A percentile compares a stretch with the other conserved stretches of the same genome.
Evolutionary conservation across 2,329 filamentous ascomycete species (phyloP).

Genomic region (Bipolaris cookei): DNA sequence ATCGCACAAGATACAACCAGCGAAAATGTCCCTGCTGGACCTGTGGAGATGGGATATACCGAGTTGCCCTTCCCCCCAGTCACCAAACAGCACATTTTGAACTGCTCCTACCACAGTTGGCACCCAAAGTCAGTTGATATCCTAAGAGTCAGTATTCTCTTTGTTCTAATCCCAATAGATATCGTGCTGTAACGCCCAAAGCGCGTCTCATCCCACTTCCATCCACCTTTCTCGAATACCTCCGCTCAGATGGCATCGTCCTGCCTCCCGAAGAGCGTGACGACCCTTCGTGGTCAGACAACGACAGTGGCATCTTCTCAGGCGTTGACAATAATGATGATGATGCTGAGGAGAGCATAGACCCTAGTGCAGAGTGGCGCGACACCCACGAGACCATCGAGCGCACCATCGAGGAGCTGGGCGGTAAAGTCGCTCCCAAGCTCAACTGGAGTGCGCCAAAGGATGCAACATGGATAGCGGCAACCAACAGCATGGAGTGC

Average conservation of each 20-base stretch:
- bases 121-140: constrained; percentile 69
- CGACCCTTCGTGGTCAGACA: constrained; percentile 53
- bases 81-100: constrained; percentile 83
- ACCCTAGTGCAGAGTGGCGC: constrained; percentile 67
- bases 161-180: constrained; percentile 57
- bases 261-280: constrained; percentile 72
- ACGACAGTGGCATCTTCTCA: constrained; percentile 60
- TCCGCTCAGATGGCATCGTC: constrained; percentile 90
- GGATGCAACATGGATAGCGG: constrained; percentile 89
- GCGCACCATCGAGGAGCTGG: constrained; percentile 77
- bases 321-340: constrained; percentile 54
- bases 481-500: constrained; percentile 91
- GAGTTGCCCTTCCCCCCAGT: constrained; percentile 79
- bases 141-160: background rate
- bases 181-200: constrained; percentile 81
- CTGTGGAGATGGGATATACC: constrained; percentile 26
- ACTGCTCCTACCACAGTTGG: constrained; percentile 95
- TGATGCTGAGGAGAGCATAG: constrained; percentile 62
- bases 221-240: constrained; percentile 78
- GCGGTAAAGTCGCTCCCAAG: constrained; percentile 87
- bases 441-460: constrained; percentile 98
- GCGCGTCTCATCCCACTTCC: constrained; percentile 82
- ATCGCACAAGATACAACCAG: constrained; percentile 12
- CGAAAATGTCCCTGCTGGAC: constrained; percentile 2
- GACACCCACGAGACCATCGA: constrained; percentile 80